These are phyloP conservation scores for Saccharomyces pastorianus DNA, from an alignment of 1,139 yeast species.

Conservation along the genomic window DNA sequence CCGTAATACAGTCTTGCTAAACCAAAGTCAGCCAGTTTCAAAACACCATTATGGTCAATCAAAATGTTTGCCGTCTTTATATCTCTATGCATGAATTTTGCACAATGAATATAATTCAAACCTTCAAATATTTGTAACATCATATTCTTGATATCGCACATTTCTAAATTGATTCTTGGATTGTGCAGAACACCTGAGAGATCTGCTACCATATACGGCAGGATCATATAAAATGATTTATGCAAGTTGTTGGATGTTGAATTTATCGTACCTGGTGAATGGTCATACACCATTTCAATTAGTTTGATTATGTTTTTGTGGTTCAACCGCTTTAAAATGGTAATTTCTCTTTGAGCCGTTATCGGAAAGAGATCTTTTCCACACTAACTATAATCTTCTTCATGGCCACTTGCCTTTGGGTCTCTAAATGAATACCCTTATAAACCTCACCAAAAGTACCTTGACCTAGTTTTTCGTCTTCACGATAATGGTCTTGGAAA, in stretches of 20 bases:
- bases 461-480: constrained; percentile 70
- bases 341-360: constrained; percentile 89
- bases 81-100: constrained; percentile 74
- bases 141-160: constrained; percentile 74
- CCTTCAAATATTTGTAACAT: constrained; percentile 75
- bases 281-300: constrained; percentile 72
- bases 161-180: constrained; percentile 53
- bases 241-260: constrained; percentile 23
- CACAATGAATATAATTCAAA: constrained; percentile 68
- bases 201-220: constrained; percentile 92
- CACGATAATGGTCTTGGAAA: constrained; percentile 39
- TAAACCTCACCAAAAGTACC: constrained; percentile 89
- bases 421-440: constrained; percentile 50
- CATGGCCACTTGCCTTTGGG: constrained; percentile 64
- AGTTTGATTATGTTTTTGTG: constrained; percentile 70
- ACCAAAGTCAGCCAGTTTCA: constrained; percentile 92
- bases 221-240: constrained; percentile 66
- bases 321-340: constrained; percentile 62
- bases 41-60: constrained; percentile 64
- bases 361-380: constrained; percentile 91
- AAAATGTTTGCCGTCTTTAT: constrained; percentile 90
- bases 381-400: constrained; percentile 78
- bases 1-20: constrained; percentile 79
- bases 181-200: constrained; percentile 87
- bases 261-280: constrained; percentile 34